Evolutionary conservation across 371 early-diverging fungal species (phyloP).

Genomic region (Basidiobolus meristosporus): DNA sequence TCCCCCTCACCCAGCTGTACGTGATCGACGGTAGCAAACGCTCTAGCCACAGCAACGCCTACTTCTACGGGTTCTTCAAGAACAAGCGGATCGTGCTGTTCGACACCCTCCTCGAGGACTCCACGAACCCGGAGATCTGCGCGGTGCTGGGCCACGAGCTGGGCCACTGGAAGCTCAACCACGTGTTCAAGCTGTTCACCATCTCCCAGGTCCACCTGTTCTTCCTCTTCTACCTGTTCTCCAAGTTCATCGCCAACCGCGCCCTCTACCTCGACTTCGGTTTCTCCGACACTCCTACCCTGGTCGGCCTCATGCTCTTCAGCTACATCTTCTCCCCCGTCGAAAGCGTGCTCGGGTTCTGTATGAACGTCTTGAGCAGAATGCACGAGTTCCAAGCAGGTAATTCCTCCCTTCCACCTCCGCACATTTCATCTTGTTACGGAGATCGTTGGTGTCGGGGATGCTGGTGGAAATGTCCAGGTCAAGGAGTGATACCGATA

Average conservation of each 20-base stretch:
- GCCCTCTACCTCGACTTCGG: slow-evolving; percentile 74
- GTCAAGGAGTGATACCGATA: too few relatives aligned
- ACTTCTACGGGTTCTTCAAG: slow-evolving; percentile 91
- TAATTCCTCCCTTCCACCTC: too few relatives aligned
- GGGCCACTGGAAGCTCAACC: slow-evolving; percentile 91
- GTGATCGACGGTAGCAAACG: slow-evolving; percentile 94
- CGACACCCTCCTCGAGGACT: slow-evolving; percentile 87
- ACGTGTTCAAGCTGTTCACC: slow-evolving; percentile 54
- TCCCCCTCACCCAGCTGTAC: slow-evolving; percentile 88
- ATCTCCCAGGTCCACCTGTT: slow-evolving; percentile 63
- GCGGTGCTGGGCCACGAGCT: slow-evolving; percentile 93
- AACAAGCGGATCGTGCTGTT: slow-evolving; percentile 95
- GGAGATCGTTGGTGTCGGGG: too few relatives aligned
- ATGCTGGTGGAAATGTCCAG: too few relatives aligned
- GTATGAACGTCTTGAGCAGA: slow-evolving; percentile 67
- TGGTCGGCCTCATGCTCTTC: slow-evolving; percentile 82
- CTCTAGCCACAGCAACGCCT: slow-evolving; percentile 91
- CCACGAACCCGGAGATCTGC: slow-evolving; percentile 67
- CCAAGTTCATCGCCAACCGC: slow-evolving; percentile 40
- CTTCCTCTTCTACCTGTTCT: slow-evolving; percentile 68
- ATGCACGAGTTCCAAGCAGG: slow-evolving; percentile 85
- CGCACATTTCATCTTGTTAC: too few relatives aligned
- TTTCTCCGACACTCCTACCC: slow-evolving; percentile 44
- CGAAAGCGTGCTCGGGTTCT: slow-evolving; percentile 52
- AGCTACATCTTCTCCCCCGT: slow-evolving; percentile 60